Evolutionary conservation across 305 asterid species (phyloP).

Genomic region (Petunia hybrid): DNA sequence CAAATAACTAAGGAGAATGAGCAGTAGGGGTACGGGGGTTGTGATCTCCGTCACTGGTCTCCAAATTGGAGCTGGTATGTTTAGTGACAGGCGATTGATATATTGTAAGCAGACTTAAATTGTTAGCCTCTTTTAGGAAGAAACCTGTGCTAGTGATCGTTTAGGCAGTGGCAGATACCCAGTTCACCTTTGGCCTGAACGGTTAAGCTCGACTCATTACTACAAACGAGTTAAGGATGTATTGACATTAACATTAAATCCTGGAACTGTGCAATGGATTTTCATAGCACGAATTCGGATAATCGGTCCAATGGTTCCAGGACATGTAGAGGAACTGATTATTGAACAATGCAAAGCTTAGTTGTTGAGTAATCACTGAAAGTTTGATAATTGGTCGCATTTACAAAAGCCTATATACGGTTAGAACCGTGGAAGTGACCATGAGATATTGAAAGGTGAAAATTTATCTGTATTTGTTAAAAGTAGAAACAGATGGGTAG

Average conservation of each 20-base stretch:
- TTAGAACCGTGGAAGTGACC: slow-evolving; percentile 1
- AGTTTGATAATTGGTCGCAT: background rate
- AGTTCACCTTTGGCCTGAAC: slow-evolving; percentile 11
- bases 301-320: background rate
- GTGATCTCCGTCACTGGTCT: background rate
- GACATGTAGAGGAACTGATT: no score
- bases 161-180: background rate
- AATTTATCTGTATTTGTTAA: background rate
- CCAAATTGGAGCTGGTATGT: background rate
- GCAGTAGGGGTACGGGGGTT: background rate
- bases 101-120: background rate
- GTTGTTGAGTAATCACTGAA: background rate
- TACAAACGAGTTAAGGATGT: background rate
- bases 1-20: background rate
- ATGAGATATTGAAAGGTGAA: background rate
- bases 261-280: background rate
- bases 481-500: background rate
- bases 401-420: background rate
- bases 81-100: background rate
- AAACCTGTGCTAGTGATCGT: background rate
- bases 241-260: background rate
- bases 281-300: background rate
- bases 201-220: background rate
- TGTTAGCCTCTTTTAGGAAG: background rate
- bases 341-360: background rate